A percentile compares a stretch with the other conserved stretches of the same genome.
Conservation (phyloP, 495 filamentous ascomycete genomes). For the Durotheca rogersii region DNA sequence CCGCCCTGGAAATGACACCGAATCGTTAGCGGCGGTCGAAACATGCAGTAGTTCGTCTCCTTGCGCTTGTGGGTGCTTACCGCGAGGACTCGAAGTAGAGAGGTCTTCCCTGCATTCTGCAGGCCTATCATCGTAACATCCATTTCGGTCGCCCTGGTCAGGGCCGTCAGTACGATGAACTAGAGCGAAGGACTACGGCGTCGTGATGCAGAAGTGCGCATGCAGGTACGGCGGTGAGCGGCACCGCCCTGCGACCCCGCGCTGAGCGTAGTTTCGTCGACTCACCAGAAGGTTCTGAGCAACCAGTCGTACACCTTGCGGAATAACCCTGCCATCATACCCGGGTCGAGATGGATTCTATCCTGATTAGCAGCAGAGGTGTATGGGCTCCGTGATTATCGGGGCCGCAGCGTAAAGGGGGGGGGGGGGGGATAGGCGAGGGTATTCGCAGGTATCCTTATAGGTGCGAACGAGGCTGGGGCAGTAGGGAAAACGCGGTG, state of each 20-base stretch:
- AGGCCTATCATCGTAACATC: constrained; percentile 99
- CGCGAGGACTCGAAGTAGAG: constrained; percentile 86
- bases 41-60: constrained; percentile 7
- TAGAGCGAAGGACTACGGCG: constrained; percentile 14
- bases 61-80: constrained; percentile 66
- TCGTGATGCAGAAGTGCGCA: constrained; percentile 24
- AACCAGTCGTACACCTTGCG: constrained; percentile 97
- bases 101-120: constrained; percentile 98
- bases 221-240: constrained; percentile 30
- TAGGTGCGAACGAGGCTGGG: constrained; percentile 30
- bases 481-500: constrained; percentile 32
- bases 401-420: constrained; percentile 16
- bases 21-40: constrained; percentile 23
- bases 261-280: constrained; percentile 33
- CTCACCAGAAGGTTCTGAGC: constrained; percentile 96
- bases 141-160: constrained; percentile 91
- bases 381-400: constrained; percentile 9
- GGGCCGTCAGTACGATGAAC: constrained; percentile 32
- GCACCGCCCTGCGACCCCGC: constrained; percentile 18
- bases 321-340: constrained; percentile 81
- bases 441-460: constrained; percentile 16
- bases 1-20: constrained; percentile 65
- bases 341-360: constrained; percentile 13
- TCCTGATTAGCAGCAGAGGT: constrained; percentile 13
- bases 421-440: no score